phyloP scores from a whole-genome alignment of 768 basidiomycete species.

The Leccinum barrowsii region DNA sequence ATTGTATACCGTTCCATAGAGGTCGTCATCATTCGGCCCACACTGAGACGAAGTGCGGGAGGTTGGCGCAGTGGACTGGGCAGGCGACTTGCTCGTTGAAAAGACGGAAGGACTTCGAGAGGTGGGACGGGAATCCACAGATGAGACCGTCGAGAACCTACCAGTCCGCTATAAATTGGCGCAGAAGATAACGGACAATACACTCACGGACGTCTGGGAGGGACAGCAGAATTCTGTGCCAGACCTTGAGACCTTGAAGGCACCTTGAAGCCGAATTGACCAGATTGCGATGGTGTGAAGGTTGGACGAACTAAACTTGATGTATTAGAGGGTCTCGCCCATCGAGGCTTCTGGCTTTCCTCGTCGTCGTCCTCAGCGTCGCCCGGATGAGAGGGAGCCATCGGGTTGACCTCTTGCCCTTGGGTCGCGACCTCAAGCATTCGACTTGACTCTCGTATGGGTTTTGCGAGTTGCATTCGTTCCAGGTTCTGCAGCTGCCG shows the following conservation, averaged over 20 bases:
- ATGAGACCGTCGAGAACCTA: background rate
- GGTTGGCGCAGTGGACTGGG: background rate
- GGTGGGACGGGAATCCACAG: background rate
- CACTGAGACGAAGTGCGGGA: background rate
- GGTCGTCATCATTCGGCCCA: background rate
- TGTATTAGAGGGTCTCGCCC: too few species aligned
- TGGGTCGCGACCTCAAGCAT: too few species aligned
- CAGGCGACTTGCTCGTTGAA: background rate
- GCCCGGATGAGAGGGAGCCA: too few species aligned
- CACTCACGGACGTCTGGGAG: too few species aligned
- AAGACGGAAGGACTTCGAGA: background rate
- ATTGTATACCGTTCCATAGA: background rate
- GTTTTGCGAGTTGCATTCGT: too few species aligned
- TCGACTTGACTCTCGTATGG: too few species aligned
- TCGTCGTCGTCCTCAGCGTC: too few species aligned
- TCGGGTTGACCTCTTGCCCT: too few species aligned
- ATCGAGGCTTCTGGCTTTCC: too few species aligned
- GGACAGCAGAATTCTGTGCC: too few species aligned
- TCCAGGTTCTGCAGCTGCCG: too few species aligned
- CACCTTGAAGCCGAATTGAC: background rate
- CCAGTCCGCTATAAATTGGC: too few species aligned
- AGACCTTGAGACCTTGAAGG: background rate
- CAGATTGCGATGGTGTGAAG: background rate
- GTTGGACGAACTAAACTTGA: background rate
- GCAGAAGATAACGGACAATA: background rate